These are phyloP conservation scores for Ochromonas danica DNA, from an alignment of 108 stramenopile species.

Conservation along the genomic window DNA sequence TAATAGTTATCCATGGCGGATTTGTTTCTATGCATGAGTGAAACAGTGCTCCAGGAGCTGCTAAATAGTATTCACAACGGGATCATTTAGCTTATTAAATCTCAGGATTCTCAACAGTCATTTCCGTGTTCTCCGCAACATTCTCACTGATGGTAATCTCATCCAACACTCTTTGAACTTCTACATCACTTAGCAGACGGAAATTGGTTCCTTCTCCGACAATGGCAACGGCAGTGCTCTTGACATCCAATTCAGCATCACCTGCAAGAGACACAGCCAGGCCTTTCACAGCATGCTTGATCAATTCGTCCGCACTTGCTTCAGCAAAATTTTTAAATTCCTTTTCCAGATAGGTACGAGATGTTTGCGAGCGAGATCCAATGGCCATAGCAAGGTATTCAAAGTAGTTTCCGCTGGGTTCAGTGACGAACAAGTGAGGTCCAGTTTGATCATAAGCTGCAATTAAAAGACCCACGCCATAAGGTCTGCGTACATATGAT, in stretches of 20 bases:
- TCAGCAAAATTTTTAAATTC: slow-evolving; percentile 68
- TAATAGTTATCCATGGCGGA: no score
- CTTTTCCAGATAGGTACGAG: slow-evolving; percentile 96
- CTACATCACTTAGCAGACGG: slow-evolving; percentile 33
- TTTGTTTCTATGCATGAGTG: no score
- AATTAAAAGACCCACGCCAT: slow-evolving; percentile 94
- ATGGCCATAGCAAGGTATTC: slow-evolving; percentile 93
- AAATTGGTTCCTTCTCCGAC: slow-evolving; percentile 38
- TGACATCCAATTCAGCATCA: slow-evolving; percentile 80
- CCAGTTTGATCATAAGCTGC: slow-evolving; percentile 68
- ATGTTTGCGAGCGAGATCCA: slow-evolving; percentile 88
- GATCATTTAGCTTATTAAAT: no score
- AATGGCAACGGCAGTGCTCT: slow-evolving; percentile 73
- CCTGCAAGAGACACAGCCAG: slow-evolving; percentile 83
- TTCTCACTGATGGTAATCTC: slow-evolving; percentile 2
- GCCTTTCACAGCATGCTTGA: slow-evolving; percentile 90
- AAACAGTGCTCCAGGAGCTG: no score
- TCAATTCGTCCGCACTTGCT: slow-evolving; percentile 72
- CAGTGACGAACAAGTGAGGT: slow-evolving; percentile 92
- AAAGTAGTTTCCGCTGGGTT: slow-evolving; percentile 91
- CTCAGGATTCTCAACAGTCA: background rate
- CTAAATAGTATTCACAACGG: no score
- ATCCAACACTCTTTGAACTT: slow-evolving; percentile 38
- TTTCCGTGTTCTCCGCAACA: background rate
- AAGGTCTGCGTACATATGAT: slow-evolving; percentile 93